Evolutionary conservation across 2,329 filamentous ascomycete species (phyloP).

Genomic region (Stagonosporopsis vannaccii): DNA sequence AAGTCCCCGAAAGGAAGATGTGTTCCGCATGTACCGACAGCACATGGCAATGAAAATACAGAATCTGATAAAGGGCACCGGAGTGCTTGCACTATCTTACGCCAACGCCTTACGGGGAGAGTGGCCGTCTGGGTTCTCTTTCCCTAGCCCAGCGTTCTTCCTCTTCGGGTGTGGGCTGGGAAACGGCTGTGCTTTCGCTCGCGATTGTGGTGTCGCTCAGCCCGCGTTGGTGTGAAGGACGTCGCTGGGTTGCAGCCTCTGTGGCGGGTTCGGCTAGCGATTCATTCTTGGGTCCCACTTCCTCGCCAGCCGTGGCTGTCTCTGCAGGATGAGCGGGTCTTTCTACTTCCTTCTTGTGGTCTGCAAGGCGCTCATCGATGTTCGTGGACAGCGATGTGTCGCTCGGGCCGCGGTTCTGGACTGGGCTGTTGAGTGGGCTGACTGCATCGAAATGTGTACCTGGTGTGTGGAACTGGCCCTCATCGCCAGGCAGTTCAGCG

Average conservation of each 20-base stretch:
- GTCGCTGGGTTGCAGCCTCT: slow-evolving; percentile 24
- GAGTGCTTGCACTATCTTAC: background rate
- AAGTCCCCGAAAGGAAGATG: slow-evolving; percentile 1
- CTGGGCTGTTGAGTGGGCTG: slow-evolving; percentile 18
- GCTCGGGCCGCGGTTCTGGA: slow-evolving; percentile 36
- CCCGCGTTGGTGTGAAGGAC: slow-evolving; percentile 41
- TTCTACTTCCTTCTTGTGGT: slow-evolving; percentile 7
- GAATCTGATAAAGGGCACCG: background rate
- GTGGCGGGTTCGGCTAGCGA: background rate
- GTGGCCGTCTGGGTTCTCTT: slow-evolving; percentile 18
- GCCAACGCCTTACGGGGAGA: slow-evolving; percentile 20
- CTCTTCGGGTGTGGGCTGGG: slow-evolving; percentile 45
- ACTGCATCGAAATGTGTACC: slow-evolving; percentile 26
- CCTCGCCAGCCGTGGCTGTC: background rate
- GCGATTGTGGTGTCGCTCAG: slow-evolving; percentile 43
- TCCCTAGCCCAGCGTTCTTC: slow-evolving; percentile 35
- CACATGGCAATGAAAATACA: background rate
- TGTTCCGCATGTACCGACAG: slow-evolving; percentile 5
- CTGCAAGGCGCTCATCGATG: slow-evolving; percentile 39
- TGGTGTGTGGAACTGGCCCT: slow-evolving; percentile 26
- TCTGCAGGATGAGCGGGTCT: slow-evolving; percentile 1
- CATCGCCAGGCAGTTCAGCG: slow-evolving; percentile 44
- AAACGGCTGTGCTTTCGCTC: slow-evolving; percentile 46
- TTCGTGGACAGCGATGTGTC: slow-evolving; percentile 35
- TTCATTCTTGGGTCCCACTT: background rate